Conservation (phyloP, 257 asterid species). For the Nicotiana knightiana region DNA sequence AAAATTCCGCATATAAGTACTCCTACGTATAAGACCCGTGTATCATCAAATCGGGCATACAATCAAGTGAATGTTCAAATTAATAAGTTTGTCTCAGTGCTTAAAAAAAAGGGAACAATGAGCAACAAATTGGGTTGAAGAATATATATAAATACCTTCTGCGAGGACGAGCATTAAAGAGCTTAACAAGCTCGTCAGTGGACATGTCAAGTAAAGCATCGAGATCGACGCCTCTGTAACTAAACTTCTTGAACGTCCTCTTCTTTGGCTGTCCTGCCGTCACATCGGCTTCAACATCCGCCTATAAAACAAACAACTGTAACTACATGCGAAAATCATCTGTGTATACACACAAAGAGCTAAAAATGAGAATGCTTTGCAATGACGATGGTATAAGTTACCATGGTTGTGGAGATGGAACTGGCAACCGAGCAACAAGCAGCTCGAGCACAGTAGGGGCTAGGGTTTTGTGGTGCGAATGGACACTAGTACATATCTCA, state of each 20-base stretch:
- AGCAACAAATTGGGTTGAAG: too few species aligned
- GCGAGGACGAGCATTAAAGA: constrained; percentile 20
- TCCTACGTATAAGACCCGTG: background rate
- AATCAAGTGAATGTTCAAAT: background rate
- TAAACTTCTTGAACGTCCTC: constrained; percentile 86
- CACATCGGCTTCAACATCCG: constrained; percentile 62
- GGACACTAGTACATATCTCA: background rate
- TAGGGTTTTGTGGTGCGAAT: background rate
- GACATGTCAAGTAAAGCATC: constrained; percentile 38
- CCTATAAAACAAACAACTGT: constrained; percentile 27
- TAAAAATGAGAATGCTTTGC: background rate
- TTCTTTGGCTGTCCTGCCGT: constrained; percentile 64
- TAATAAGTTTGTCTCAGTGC: background rate
- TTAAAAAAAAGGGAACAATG: too few species aligned
- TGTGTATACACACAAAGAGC: background rate
- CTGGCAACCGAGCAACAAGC: background rate
- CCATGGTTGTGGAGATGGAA: constrained; percentile 1
- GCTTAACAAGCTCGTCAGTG: constrained; percentile 26
- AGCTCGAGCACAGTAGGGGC: background rate
- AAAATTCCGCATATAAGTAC: too few species aligned
- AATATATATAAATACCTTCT: constrained; percentile 10
- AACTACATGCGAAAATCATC: background rate
- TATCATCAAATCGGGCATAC: too few species aligned
- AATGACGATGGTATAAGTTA: background rate
- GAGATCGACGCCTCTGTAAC: constrained; percentile 81